These are phyloP conservation scores for Talaromyces marneffei DNA, from an alignment of 2,329 filamentous ascomycete genomes.

Conservation along the genomic window DNA sequence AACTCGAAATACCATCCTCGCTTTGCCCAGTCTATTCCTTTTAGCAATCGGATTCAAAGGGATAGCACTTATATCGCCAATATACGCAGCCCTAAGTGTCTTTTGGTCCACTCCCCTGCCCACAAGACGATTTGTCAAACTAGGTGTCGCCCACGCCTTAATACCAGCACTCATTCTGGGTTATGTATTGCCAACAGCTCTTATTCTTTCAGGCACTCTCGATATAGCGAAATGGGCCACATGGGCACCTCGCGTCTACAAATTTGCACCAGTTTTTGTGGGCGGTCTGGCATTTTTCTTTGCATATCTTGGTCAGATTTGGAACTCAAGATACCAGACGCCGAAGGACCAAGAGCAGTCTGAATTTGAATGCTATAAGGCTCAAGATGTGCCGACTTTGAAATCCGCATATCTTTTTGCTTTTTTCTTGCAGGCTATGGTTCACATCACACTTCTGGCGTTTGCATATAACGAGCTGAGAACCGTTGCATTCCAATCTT, in stretches of 20 bases:
- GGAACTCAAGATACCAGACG: background rate
- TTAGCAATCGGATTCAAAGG: background rate
- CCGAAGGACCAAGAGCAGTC: background rate
- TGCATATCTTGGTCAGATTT: background rate
- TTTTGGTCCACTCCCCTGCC: background rate
- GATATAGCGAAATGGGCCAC: background rate
- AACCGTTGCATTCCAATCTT: background rate
- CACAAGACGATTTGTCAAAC: background rate
- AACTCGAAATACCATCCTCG: background rate
- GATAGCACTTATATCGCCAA: background rate
- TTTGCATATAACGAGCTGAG: background rate
- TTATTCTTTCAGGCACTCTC: background rate
- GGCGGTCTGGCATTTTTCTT: background rate
- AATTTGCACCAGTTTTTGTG: background rate
- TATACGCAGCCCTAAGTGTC: background rate
- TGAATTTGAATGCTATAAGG: background rate
- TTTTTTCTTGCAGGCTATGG: background rate
- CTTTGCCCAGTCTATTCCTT: background rate
- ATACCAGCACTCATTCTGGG: background rate
- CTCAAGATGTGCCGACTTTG: background rate
- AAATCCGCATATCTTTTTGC: background rate
- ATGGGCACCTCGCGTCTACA: background rate
- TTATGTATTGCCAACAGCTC: background rate
- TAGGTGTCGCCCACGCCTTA: background rate
- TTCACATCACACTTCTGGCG: background rate